These are phyloP conservation scores for Dactylellina leptospora DNA, from an alignment of 2,329 filamentous ascomycete species.

Conservation along the genomic window DNA sequence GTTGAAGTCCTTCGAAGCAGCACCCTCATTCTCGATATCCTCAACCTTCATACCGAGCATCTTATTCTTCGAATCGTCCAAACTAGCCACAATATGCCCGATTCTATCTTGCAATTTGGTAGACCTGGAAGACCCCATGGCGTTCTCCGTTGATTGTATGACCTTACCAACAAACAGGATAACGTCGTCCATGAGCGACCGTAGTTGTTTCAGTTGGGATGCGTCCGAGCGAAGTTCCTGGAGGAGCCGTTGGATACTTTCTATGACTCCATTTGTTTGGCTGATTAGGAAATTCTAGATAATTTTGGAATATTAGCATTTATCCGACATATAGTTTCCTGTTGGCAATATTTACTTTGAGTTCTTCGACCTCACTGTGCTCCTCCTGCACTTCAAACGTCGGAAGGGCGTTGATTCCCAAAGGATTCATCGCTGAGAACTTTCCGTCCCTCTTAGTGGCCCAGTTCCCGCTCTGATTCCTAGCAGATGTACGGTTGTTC, in stretches of 20 bases:
- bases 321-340: too few species aligned
- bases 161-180: constrained; percentile 75
- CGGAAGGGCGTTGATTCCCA: constrained; percentile 39
- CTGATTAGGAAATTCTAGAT: constrained; percentile 66
- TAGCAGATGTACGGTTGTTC: constrained; percentile 34
- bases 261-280: constrained; percentile 79
- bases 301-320: too few species aligned
- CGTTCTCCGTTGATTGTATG: constrained; percentile 71
- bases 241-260: constrained; percentile 83
- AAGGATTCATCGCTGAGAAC: constrained; percentile 42
- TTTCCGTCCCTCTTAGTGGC: constrained; percentile 41
- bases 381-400: constrained; percentile 51
- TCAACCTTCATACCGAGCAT: constrained; percentile 72
- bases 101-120: constrained; percentile 53
- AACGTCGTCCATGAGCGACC: constrained; percentile 70
- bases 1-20: constrained; percentile 69
- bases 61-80: constrained; percentile 67
- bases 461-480: constrained; percentile 52
- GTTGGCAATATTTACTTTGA: constrained; percentile 18
- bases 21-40: constrained; percentile 69
- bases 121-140: constrained; percentile 59
- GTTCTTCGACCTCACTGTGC: constrained; percentile 45
- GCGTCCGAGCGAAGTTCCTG: constrained; percentile 72
- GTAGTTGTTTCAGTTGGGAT: constrained; percentile 71
- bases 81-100: constrained; percentile 66